Evolutionary conservation across 768 basidiomycete species (phyloP).

Genomic region (Stropharia rugosoannulata): DNA sequence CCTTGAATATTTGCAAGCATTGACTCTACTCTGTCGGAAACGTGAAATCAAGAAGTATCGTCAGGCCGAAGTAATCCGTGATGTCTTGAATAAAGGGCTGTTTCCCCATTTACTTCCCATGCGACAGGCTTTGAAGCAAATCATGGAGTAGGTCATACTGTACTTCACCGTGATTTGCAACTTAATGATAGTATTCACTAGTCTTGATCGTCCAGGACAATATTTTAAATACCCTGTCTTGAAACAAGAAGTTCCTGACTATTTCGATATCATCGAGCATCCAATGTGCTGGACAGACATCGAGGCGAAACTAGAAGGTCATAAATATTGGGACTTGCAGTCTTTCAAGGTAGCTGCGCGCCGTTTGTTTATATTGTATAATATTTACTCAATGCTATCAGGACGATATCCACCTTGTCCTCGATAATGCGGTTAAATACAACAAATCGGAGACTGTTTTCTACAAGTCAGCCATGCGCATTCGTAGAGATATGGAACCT

Average conservation of each 20-base stretch:
- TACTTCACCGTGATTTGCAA: background rate
- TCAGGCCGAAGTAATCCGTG: conserved; percentile 65
- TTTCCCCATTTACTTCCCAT: conserved; percentile 67
- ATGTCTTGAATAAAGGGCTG: conserved; percentile 59
- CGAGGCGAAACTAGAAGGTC: conserved; percentile 75
- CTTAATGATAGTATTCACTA: conserved; percentile 25
- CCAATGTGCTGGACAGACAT: conserved; percentile 93
- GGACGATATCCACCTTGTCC: conserved; percentile 82
- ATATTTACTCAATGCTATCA: conserved; percentile 23
- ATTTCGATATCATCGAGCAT: conserved; percentile 79
- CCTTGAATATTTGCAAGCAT: conserved; percentile 65
- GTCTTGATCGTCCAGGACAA: conserved; percentile 63
- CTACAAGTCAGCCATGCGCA: conserved; percentile 66
- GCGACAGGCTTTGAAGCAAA: conserved; percentile 64
- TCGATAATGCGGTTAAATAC: conserved; percentile 84
- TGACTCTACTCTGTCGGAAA: conserved; percentile 68
- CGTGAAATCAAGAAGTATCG: conserved; percentile 81
- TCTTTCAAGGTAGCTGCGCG: conserved; percentile 59
- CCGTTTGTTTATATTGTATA: background rate
- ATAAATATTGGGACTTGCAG: conserved; percentile 78
- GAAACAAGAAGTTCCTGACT: conserved; percentile 79
- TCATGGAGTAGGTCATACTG: conserved; percentile 55
- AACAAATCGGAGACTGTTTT: conserved; percentile 74
- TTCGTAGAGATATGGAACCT: conserved; percentile 42
- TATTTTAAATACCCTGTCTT: conserved; percentile 86